Base-by-base conservation (phyloP, 2,329 filamentous ascomycete species). In the Colletotrichum filicis region DNA sequence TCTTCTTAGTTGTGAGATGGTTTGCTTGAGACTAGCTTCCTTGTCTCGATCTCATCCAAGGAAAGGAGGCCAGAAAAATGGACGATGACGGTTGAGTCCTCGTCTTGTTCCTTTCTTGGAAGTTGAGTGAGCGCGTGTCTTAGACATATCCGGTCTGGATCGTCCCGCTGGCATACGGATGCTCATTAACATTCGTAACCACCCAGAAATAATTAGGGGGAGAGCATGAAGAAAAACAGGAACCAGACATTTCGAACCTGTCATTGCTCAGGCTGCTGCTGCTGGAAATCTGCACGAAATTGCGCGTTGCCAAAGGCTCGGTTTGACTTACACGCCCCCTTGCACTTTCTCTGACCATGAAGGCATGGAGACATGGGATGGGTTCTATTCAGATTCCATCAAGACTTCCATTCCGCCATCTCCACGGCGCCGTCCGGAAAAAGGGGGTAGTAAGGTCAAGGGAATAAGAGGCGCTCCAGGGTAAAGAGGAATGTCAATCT, bases 141-240 rank as follows among this genome's bases (percentile, higher is more conserved):
- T 22, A 35, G 60, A 62, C 60, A 62, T 35, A 24, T 22, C 22
- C 5, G 49, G 24, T 62, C 42, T 62, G 37, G 60, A 30, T 62
- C 24, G 37, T 26, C 19, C 59, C 37, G 35, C 42, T 9, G 37
- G 16, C 16, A 30, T 16, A 28, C n/a, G 16, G 9, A 30, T 5
- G 16, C 16, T 57, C 28, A 26, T 30, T 16, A 3, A 3, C 14
- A 42, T 42, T 42, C 37, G 37, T 42, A 42, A 42, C 14, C 37
- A 42, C 14, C 16, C 8, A 28, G 59, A 22, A 32, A 16, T 19
- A 22, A 42, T 42, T 6, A n/a, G 59, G 37, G 60, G 22, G 53
- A 16, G 16, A 56, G 30, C n/a, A 52, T 32, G 60, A 62, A 62
- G 60, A 62, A 49, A 62, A 14, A 46, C 42, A 62, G 60, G 60